These are phyloP conservation scores for Apodospora peruviana DNA, from an alignment of 495 filamentous ascomycete genomes.

Conservation along the genomic window DNA sequence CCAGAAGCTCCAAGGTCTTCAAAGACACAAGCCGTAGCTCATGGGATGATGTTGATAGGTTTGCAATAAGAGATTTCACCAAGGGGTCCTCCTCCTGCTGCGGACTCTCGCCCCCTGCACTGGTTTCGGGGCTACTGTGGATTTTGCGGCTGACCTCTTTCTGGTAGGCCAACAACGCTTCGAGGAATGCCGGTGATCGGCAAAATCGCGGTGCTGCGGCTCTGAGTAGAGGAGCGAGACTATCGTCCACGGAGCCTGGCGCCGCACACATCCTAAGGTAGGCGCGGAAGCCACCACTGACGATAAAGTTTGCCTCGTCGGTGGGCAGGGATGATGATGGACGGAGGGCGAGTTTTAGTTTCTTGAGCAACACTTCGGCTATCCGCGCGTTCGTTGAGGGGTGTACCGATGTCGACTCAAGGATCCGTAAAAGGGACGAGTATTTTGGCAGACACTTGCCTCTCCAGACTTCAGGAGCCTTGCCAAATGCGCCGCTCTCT, in stretches of 20 bases:
- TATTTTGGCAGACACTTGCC: slow-evolving; percentile 52
- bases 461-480: slow-evolving; percentile 48
- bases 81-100: slow-evolving; percentile 50
- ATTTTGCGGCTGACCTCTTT: slow-evolving; percentile 38
- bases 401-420: slow-evolving; percentile 43
- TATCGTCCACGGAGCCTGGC: slow-evolving; percentile 43
- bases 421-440: slow-evolving; percentile 44
- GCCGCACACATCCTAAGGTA: slow-evolving; percentile 47
- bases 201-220: slow-evolving; percentile 56
- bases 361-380: slow-evolving; percentile 49
- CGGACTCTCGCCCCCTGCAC: slow-evolving; percentile 29
- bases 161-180: slow-evolving; percentile 58
- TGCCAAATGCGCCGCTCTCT: slow-evolving; percentile 46
- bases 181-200: slow-evolving; percentile 59
- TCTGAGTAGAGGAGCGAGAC: slow-evolving; percentile 53
- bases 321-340: slow-evolving; percentile 48
- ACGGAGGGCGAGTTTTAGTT: slow-evolving; percentile 51
- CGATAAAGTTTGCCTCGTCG: slow-evolving; percentile 53
- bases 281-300: slow-evolving; percentile 50
- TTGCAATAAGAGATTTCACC: slow-evolving; percentile 56
- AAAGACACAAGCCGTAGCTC: slow-evolving; percentile 65
- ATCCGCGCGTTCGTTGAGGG: slow-evolving; percentile 50
- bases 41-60: slow-evolving; percentile 68
- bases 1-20: slow-evolving; percentile 54
- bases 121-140: slow-evolving; percentile 17